Percentiles rank a stretch among this genome's conserved stretches.
Conservation (phyloP, 768 basidiomycete species). For the Xerocomellus amylosporus region DNA sequence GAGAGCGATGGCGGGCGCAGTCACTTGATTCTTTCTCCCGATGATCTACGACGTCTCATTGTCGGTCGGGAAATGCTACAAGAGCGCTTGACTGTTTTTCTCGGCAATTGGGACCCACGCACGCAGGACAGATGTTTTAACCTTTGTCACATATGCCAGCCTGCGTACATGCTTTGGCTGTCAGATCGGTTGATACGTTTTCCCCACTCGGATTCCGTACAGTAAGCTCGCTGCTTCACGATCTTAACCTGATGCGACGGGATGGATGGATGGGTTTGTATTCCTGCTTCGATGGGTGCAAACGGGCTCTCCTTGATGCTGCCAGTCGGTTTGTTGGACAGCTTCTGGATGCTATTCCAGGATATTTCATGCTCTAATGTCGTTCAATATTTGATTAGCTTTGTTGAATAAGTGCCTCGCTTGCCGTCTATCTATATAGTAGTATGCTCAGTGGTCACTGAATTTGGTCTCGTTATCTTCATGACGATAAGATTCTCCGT, state of each 20-base stretch:
- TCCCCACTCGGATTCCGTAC: constrained; percentile 10
- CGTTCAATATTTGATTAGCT: neutral
- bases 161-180: constrained; percentile 4
- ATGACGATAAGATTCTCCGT: too few relatives aligned
- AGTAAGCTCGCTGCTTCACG: constrained; percentile 24
- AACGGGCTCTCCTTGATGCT: neutral
- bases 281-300: neutral
- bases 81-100: constrained; percentile 17
- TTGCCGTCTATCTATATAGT: too few relatives aligned
- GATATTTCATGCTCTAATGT: constrained; percentile 17
- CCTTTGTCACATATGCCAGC: constrained; percentile 4
- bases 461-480: neutral
- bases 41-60: constrained; percentile 32
- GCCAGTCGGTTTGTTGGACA: neutral
- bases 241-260: constrained; percentile 13
- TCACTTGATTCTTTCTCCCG: constrained; percentile 28
- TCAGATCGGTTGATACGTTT: constrained; percentile 6
- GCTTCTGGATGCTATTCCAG: constrained; percentile 10
- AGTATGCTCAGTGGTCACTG: neutral
- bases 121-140: neutral
- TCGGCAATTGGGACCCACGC: constrained; percentile 11
- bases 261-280: neutral
- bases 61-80: constrained; percentile 33
- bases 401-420: neutral
- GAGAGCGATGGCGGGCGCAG: constrained; percentile 30